These are phyloP conservation scores for Dovyalis caffra DNA, from an alignment of 345 rosid genomes.

Conservation along the genomic window DNA sequence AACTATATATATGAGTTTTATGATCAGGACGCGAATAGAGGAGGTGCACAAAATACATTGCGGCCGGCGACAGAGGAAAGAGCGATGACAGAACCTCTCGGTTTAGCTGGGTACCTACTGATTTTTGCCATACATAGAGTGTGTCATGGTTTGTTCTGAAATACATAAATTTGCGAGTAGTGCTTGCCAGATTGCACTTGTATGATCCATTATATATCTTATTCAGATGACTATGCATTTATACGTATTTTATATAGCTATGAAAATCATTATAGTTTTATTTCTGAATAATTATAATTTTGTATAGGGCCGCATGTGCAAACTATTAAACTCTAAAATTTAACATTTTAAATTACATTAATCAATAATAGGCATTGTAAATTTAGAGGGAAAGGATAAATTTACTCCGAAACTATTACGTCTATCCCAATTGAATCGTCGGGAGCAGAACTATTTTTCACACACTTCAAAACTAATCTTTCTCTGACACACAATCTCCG, in stretches of 20 bases:
- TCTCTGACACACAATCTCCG: too few relatives aligned
- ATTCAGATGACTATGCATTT: too few relatives aligned
- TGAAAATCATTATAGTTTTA: too few relatives aligned
- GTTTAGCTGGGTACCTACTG: slow-evolving; percentile 16
- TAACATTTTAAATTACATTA: neutral
- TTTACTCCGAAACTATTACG: too few relatives aligned
- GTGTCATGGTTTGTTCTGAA: too few relatives aligned
- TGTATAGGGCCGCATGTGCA: too few relatives aligned
- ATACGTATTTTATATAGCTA: too few relatives aligned
- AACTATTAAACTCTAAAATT: neutral
- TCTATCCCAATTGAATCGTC: too few relatives aligned
- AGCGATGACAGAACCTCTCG: neutral
- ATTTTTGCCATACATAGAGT: neutral
- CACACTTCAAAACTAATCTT: too few relatives aligned
- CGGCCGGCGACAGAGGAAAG: slow-evolving; percentile 2
- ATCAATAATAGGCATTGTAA: too few relatives aligned
- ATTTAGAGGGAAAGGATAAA: neutral
- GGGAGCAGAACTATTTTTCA: too few relatives aligned
- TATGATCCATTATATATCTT: neutral
- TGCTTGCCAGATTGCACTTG: neutral
- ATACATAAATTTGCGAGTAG: neutral
- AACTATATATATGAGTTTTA: neutral
- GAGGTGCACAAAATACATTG: slow-evolving; percentile 2
- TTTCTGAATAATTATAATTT: too few relatives aligned
- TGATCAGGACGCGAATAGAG: slow-evolving; percentile 12